Evolutionary conservation across 352 stramenopile species (phyloP).

Genomic region (Phytopythium oedochilum): DNA sequence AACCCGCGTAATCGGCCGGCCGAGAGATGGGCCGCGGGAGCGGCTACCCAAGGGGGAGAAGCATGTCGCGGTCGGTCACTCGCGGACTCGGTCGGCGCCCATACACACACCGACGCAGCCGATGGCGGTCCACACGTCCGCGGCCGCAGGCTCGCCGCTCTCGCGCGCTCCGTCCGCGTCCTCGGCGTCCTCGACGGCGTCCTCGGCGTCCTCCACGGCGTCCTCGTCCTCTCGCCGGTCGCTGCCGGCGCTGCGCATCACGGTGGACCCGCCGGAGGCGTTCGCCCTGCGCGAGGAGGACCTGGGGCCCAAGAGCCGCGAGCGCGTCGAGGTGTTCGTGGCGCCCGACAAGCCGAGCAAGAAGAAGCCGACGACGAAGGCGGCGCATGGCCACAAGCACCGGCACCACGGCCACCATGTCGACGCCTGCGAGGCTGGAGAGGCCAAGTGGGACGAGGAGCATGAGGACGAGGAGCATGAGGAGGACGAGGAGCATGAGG

Average conservation of each 20-base stretch:
- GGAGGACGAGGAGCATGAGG: slow-evolving; percentile 12
- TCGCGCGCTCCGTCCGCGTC: slow-evolving; percentile 13
- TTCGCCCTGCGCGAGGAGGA: slow-evolving; percentile 37
- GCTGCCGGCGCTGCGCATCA: slow-evolving; percentile 25
- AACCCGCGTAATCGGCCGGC: too few relatives aligned
- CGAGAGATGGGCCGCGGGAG: too few relatives aligned
- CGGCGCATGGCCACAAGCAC: slow-evolving; percentile 6
- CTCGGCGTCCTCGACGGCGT: slow-evolving; percentile 11
- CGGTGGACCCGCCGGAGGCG: slow-evolving; percentile 19
- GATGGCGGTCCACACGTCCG: neutral
- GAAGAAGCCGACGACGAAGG: neutral
- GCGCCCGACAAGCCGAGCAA: neutral
- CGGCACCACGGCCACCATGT: slow-evolving; percentile 5
- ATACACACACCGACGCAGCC: neutral
- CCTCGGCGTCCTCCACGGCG: slow-evolving; percentile 11
- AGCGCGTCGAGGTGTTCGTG: slow-evolving; percentile 20
- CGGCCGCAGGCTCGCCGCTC: neutral
- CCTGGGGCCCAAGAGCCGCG: slow-evolving; percentile 34
- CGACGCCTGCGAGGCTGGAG: slow-evolving; percentile 7
- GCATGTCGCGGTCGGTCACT: too few relatives aligned
- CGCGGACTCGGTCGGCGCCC: too few relatives aligned
- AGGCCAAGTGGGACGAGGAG: neutral
- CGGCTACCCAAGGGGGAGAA: too few relatives aligned
- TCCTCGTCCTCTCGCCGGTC: slow-evolving; percentile 9
- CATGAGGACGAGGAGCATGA: slow-evolving; percentile 21